These are phyloP conservation scores for Helianthus tuberosus DNA, from an alignment of 129 eudicot species.

Conservation along the genomic window DNA sequence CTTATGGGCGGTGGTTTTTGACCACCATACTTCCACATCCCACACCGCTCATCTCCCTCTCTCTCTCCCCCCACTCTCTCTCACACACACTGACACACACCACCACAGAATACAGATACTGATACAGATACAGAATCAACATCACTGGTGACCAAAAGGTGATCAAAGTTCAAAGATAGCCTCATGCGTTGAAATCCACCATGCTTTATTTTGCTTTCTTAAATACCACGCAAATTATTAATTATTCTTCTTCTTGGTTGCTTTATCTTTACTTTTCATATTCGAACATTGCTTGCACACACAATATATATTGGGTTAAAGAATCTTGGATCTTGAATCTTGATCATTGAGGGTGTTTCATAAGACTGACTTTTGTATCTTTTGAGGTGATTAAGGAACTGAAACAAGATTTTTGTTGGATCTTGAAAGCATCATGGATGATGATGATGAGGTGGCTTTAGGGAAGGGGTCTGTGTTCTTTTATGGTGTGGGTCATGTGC, in stretches of 20 bases:
- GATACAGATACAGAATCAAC: background rate
- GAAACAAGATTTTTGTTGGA: background rate
- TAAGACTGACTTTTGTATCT: background rate
- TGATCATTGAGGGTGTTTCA: background rate
- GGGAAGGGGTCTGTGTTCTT: constrained; percentile 64
- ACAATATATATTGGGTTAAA: background rate
- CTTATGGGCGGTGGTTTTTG: constrained; percentile 37
- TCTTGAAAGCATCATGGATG: constrained; percentile 40
- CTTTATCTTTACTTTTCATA: constrained; percentile 13
- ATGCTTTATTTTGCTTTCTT: constrained; percentile 27
- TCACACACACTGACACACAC: background rate
- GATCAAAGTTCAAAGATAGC: constrained; percentile 11
- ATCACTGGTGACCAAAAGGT: constrained; percentile 24
- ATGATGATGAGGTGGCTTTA: constrained; percentile 34
- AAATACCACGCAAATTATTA: constrained; percentile 4
- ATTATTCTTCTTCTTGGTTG: background rate
- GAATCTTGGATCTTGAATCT: constrained; percentile 6
- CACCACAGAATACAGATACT: background rate
- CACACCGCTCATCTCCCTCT: background rate
- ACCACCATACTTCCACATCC: constrained; percentile 10
- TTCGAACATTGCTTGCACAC: background rate
- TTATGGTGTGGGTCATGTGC: constrained; percentile 95
- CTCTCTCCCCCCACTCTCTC: background rate
- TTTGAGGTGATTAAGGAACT: background rate
- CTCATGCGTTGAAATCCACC: constrained; percentile 22